Conservation (phyloP, 768 basidiomycete species). For the Boletus vinaceobasis region DNA sequence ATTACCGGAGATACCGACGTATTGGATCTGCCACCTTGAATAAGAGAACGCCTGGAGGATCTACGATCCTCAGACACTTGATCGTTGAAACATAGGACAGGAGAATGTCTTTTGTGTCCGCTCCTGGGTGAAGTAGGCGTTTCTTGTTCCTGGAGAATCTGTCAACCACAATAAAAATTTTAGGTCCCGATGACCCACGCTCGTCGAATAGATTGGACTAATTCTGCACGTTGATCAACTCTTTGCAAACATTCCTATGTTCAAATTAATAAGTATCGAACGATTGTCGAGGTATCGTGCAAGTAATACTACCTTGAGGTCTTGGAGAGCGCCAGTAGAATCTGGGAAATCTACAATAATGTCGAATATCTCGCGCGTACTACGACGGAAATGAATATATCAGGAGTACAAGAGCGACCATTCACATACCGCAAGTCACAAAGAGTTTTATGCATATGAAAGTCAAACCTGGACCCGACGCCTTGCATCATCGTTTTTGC, state of each 20-base stretch:
- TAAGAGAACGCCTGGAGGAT: slow-evolving; percentile 88
- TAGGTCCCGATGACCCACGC: slow-evolving; percentile 45
- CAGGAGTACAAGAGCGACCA: neutral
- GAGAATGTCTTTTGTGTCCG: slow-evolving; percentile 89
- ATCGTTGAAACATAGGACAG: slow-evolving; percentile 91
- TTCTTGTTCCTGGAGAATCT: slow-evolving; percentile 60
- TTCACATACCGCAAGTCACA: slow-evolving; percentile 73
- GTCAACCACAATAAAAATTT: slow-evolving; percentile 5
- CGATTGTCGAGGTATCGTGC: neutral
- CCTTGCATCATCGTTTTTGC: slow-evolving; percentile 69
- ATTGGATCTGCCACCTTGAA: slow-evolving; percentile 95
- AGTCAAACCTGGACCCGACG: slow-evolving; percentile 82
- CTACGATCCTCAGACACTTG: slow-evolving; percentile 82
- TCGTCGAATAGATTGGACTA: slow-evolving; percentile 76
- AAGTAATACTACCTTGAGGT: slow-evolving; percentile 60
- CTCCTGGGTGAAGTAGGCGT: slow-evolving; percentile 92
- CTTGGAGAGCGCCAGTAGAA: slow-evolving; percentile 78
- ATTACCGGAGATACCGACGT: slow-evolving; percentile 78
- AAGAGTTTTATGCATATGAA: slow-evolving; percentile 87
- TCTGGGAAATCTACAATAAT: slow-evolving; percentile 95
- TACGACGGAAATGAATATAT: slow-evolving; percentile 20
- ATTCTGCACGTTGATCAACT: slow-evolving; percentile 72
- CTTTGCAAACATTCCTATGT: slow-evolving; percentile 71
- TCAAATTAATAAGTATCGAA: neutral
- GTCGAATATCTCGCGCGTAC: slow-evolving; percentile 85